Evolutionary conservation across 2,329 filamentous ascomycete genomes (phyloP), one percentile per base, ranked within the genome.

Genomic region (Trichoderma polysporum): DNA sequence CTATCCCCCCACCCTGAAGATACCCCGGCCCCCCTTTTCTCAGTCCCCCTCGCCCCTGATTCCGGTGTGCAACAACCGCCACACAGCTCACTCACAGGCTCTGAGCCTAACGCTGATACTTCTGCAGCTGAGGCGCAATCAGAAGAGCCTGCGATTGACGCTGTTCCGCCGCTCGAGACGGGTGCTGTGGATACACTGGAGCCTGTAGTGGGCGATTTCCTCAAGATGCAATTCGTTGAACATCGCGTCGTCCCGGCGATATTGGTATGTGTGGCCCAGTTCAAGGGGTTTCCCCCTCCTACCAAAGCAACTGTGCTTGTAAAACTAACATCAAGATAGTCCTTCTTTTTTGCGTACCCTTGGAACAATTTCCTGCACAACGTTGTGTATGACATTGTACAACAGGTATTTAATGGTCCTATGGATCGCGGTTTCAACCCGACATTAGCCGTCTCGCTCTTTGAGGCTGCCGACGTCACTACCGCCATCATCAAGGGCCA

Each of bases 291-390:
- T n/a, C 13, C 12, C 47, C 27, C 2, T 13, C 15, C n/a, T n/a
- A 57, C 13, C 15, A 19, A 37, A n/a, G 10, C 3, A 29, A 33
- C 12, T n/a, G 33, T 3, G 1, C 2, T 12, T 9, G 13, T 9
- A 9, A 22, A 22, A 45, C 29, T 57, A 47, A 9, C 60, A 17
- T 56, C 33, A 73, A 7, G 27, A 1, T 70, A 96, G 93, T 92
- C 93, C 66, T 98, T 98, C 82, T 99, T 99, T 81, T 99, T 99
- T 83, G 89, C 91, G 68, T 99, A 98, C 75, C 94, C 95, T 1
- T 99, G 95, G 95, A 99, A 99, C 79, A 99, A 99, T 78, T 99
- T 99, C 76, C 85, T 99, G 52, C 95, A 99, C 80, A 99, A 99
- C 75, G 95, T 99, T 50, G 95, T 99, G 56, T 99, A 99, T 76